phyloP scores from a whole-genome alignment of 2,329 filamentous ascomycete species.

The Biscogniauxia marginata region DNA sequence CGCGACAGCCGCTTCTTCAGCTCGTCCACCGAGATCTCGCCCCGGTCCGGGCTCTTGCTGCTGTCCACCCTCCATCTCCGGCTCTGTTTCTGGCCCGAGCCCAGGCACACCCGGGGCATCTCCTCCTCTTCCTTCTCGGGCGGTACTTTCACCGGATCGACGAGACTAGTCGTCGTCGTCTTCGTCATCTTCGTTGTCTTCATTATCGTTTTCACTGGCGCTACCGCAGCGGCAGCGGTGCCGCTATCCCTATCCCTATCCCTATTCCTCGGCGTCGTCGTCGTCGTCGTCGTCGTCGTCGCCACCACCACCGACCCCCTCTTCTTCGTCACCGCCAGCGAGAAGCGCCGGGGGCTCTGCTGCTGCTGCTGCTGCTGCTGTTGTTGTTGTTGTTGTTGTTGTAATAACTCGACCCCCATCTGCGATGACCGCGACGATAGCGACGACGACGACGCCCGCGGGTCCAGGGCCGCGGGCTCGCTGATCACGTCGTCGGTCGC shows the following conservation, averaged over 20 bases:
- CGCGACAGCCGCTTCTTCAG: conserved; percentile 30
- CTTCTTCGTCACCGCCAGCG: neutral
- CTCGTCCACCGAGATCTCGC: conserved; percentile 33
- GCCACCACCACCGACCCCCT: neutral
- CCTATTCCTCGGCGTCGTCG: neutral
- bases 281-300: neutral
- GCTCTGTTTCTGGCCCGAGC: neutral
- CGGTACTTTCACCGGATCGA: neutral
- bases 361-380: neutral
- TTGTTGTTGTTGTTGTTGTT: neutral
- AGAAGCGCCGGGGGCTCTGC: neutral
- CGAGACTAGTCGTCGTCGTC: neutral
- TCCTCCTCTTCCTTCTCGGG: conserved; percentile 2
- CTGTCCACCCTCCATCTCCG: neutral
- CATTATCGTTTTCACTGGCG: too few species aligned
- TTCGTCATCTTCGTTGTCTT: neutral
- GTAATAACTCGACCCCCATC: neutral
- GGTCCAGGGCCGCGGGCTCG: conserved; percentile 17
- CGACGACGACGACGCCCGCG: neutral
- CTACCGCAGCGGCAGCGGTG: neutral
- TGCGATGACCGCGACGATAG: neutral
- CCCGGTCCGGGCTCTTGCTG: conserved; percentile 11
- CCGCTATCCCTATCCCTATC: neutral
- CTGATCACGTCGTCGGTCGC: conserved; percentile 26
- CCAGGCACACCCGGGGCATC: conserved; percentile 2